These are phyloP conservation scores for Plasmodium gallinaceum DNA, from an alignment of 169 alveolate genomes.

Conservation along the genomic window DNA sequence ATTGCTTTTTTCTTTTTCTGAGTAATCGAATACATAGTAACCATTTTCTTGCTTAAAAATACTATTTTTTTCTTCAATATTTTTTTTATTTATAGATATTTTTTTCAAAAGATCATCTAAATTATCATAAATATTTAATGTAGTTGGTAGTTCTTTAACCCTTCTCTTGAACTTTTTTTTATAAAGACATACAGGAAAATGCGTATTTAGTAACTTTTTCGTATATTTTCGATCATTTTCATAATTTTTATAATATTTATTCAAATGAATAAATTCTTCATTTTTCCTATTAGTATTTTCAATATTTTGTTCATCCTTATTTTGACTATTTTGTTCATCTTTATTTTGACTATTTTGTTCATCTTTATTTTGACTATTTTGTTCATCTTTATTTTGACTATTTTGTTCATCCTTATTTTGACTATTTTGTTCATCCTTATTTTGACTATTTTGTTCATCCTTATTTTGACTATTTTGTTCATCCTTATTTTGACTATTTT, in stretches of 20 bases:
- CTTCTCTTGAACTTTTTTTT: conserved; percentile 43
- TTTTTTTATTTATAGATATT: not conserved
- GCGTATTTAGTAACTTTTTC: conserved; percentile 24
- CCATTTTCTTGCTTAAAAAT: conserved; percentile 21
- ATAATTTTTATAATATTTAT: conserved; percentile 42
- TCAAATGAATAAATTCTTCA: conserved; percentile 21
- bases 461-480: no score
- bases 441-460: no score
- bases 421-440: no score
- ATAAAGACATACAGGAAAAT: conserved; percentile 61
- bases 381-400: no score
- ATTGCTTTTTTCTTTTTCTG: conserved; percentile 36
- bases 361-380: no score
- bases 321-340: no score
- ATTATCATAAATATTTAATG: conserved; percentile 62
- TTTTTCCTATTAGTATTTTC: no score
- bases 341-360: no score
- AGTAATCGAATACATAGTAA: conserved; percentile 41
- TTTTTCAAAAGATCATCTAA: conserved; percentile 36
- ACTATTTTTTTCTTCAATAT: conserved; percentile 8
- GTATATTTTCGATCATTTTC: conserved; percentile 40
- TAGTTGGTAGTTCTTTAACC: conserved; percentile 40
- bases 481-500: no score
- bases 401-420: no score
- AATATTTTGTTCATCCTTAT: not conserved